Evolutionary conservation across 352 stramenopile species (phyloP).

Genomic region (Plasmopara muralis): DNA sequence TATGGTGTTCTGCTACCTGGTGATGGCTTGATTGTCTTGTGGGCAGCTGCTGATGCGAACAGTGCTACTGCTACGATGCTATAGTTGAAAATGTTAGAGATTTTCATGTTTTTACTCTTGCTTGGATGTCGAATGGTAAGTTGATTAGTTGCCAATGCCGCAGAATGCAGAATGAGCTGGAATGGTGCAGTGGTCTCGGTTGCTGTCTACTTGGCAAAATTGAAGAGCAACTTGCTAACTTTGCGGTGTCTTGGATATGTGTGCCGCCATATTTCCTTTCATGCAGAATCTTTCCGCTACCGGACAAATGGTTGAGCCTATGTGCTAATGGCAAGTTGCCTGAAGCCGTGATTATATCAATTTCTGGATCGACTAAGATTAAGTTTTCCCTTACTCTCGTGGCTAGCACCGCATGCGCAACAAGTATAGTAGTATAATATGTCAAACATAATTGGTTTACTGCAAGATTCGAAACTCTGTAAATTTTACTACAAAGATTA

Average conservation of each 20-base stretch:
- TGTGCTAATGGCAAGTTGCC: too few species aligned
- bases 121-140: slow-evolving; percentile 12
- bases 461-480: too few species aligned
- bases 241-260: background rate
- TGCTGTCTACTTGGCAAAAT: background rate
- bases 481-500: too few species aligned
- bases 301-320: too few species aligned
- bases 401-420: too few species aligned
- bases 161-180: slow-evolving; percentile 22
- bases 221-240: background rate
- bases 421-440: too few species aligned
- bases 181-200: slow-evolving; percentile 1
- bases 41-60: slow-evolving; percentile 7
- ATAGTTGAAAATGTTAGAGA: slow-evolving; percentile 19
- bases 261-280: background rate
- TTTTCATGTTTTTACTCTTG: slow-evolving; percentile 20
- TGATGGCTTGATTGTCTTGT: slow-evolving; percentile 6
- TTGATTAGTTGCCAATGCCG: slow-evolving; percentile 10
- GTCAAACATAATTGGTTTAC: too few species aligned
- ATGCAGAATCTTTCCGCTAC: too few species aligned
- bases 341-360: too few species aligned
- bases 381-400: too few species aligned
- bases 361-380: too few species aligned
- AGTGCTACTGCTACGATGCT: slow-evolving; percentile 5
- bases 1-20: slow-evolving; percentile 9